These are phyloP conservation scores for Solanum tarijense DNA, from an alignment of 257 asterid species.

Conservation along the genomic window DNA sequence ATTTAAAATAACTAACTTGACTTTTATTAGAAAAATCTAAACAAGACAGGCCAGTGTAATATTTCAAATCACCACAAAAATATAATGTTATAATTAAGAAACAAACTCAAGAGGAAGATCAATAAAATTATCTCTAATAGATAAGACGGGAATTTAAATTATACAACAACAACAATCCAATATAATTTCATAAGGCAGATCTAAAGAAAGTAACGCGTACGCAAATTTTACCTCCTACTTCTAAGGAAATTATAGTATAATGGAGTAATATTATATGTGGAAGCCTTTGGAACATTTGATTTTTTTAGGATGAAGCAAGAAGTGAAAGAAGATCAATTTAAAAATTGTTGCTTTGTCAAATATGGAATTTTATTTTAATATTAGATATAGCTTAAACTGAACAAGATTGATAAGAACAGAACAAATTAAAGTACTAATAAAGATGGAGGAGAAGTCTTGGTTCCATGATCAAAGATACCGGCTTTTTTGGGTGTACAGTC, in stretches of 20 bases:
- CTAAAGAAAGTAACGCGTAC: not conserved
- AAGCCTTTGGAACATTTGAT: no score
- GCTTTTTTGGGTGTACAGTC: constrained; percentile 4
- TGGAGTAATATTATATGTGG: no score
- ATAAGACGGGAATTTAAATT: not conserved
- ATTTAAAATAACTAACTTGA: not conserved
- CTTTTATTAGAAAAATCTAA: not conserved
- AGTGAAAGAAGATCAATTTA: not conserved
- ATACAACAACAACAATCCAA: not conserved
- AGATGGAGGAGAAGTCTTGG: not conserved
- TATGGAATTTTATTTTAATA: not conserved
- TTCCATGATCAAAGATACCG: not conserved
- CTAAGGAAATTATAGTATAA: no score
- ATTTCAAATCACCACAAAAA: not conserved
- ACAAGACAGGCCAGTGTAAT: not conserved
- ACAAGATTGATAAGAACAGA: not conserved
- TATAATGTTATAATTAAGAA: not conserved
- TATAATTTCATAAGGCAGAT: not conserved
- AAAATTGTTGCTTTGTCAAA: no score
- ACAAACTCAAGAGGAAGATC: not conserved
- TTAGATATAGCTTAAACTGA: not conserved
- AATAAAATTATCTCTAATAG: not conserved
- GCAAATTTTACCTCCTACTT: not conserved
- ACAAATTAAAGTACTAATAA: not conserved
- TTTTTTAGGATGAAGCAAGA: not conserved